phyloP scores from a whole-genome alignment of 306 rosid species.

The Luffa aegyptiaca region DNA sequence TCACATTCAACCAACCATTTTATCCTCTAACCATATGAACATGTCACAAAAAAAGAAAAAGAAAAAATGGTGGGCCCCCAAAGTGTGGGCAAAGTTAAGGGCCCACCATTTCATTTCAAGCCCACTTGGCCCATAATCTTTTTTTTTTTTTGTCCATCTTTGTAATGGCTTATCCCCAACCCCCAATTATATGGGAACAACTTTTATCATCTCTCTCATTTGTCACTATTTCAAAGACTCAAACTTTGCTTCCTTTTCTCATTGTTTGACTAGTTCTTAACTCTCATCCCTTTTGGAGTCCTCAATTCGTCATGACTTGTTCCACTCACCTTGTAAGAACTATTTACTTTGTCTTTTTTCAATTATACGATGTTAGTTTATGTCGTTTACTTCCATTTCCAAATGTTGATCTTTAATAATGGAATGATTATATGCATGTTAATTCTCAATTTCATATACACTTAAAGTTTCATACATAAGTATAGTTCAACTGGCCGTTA shows the following conservation, averaged over 20 bases:
- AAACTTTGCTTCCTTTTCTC: neutral
- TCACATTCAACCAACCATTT: neutral
- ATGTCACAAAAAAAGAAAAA: constrained; percentile 3
- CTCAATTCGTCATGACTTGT: neutral
- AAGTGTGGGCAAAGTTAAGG: neutral
- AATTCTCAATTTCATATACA: too few relatives aligned
- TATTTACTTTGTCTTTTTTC: neutral
- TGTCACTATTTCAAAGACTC: neutral
- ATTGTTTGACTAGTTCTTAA: neutral
- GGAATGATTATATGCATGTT: neutral
- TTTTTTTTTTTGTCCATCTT: neutral
- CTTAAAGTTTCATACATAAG: too few relatives aligned
- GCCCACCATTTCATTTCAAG: constrained; percentile 29
- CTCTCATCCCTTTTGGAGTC: neutral
- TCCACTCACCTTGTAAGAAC: neutral
- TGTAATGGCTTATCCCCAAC: neutral
- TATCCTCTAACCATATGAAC: neutral
- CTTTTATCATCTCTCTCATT: constrained; percentile 8
- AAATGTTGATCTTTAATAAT: neutral
- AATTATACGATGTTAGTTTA: neutral
- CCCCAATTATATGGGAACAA: constrained; percentile 38
- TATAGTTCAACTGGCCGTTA: too few relatives aligned
- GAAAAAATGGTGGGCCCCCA: constrained; percentile 31
- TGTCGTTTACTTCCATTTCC: neutral
- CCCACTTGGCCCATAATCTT: constrained; percentile 24